Evolutionary conservation across 352 stramenopile genomes (phyloP), one percentile per base, ranked within the genome.

Genomic region (Thraustochytrium striatum): DNA sequence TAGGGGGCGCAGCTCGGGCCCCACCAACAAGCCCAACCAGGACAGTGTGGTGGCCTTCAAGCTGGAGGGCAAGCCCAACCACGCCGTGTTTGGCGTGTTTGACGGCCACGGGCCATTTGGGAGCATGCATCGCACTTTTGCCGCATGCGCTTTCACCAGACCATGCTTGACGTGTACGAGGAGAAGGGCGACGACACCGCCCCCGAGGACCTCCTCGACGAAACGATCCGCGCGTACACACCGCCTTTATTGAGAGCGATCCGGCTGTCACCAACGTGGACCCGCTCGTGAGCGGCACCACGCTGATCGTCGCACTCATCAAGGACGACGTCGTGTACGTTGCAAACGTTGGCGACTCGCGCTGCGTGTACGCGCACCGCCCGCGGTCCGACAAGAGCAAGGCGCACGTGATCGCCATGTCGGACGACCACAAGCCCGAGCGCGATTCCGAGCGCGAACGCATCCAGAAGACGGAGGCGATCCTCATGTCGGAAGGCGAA

Each of bases 371-470:
- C 7, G 69, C 43, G 38, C n/a, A 58, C 28, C 33, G 33, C 11
- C 0, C 16, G 9, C 2, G 19, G 7, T n/a, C 30, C 11, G 19
- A n/a, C 32, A 55, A 30, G 19, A 30, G 25, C 21, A 43, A 28
- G 1, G 52, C 72, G 32, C 2, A 69, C 32, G 72, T 72, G 8
- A 39, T 73, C 13, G 43, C 55, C 21, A 59, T 85, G 75, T 85
- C 82, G 9, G 59, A 82, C 21, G 82, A 85, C 61, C 82, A 85
- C 78, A 85, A 85, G 69, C 79, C 79, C 11, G 50, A 62, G 33
- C 58, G 79, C 19, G 25, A 57, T 13, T 50, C 44, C 35, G 79
- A 83, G 61, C 57, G 58, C 21, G 35, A 55, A n/a, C 70, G 79
- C 47, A 83, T 83, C 61, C 7, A 39, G 9, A 16, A 7, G 21